Percentiles rank a stretch among this genome's conserved stretches.
These are phyloP conservation scores for Collybiopsis luxurians DNA, from an alignment of 768 basidiomycete genomes.

Conservation along the genomic window DNA sequence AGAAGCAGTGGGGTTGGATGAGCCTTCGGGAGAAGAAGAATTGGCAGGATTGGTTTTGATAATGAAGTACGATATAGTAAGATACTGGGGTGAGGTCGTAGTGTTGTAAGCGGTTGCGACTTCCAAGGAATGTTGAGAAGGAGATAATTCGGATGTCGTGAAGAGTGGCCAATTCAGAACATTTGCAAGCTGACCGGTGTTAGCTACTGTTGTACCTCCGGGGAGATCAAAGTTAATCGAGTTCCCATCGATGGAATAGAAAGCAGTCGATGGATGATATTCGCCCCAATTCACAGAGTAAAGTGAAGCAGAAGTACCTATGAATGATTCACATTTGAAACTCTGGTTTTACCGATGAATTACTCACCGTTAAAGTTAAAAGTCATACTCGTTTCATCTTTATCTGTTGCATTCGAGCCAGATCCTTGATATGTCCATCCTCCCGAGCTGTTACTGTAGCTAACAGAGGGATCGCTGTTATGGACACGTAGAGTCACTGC, in stretches of 20 bases:
- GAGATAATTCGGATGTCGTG: background rate
- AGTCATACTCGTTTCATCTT: background rate
- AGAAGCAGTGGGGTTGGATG: background rate
- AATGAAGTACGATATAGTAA: slow-evolving; percentile 1
- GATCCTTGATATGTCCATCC: background rate
- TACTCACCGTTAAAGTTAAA: slow-evolving; percentile 4
- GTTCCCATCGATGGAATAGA: slow-evolving; percentile 4
- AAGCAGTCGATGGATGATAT: background rate
- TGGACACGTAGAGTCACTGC: background rate
- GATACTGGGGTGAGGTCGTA: background rate
- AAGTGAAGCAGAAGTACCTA: slow-evolving; percentile 2
- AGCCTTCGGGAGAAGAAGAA: background rate
- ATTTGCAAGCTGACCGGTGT: background rate
- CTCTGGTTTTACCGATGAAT: background rate
- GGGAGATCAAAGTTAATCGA: background rate
- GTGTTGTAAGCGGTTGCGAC: background rate
- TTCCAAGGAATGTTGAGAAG: background rate
- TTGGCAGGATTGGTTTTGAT: slow-evolving; percentile 1
- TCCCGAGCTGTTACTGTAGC: background rate
- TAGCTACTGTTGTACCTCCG: background rate
- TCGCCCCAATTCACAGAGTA: background rate
- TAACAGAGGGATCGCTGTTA: slow-evolving; percentile 4
- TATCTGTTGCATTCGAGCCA: background rate
- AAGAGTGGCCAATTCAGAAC: slow-evolving; percentile 2
- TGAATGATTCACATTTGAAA: background rate